Base-by-base conservation (phyloP, 2,329 filamentous ascomycete species). In the Diplocarpon mali region DNA sequence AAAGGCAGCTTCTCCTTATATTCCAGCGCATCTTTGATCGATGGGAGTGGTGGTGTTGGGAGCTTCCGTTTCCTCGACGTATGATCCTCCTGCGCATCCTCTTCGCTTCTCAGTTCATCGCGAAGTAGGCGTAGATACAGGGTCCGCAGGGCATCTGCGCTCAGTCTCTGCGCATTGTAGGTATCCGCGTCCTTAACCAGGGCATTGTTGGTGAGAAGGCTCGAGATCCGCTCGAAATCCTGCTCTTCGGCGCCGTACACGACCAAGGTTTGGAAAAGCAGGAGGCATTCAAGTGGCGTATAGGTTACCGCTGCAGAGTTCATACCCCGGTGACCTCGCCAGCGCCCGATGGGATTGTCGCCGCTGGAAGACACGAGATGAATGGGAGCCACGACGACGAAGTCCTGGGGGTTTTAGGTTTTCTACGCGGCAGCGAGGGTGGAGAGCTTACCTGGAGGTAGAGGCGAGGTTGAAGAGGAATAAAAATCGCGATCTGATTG, bases 241-340 rank as follows among this genome's bases (percentile, higher is more conserved):
- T 71, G 64, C 42, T 77, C 68, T 53, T 78, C 74, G 53, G 79
- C 69, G 60, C 83, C 83, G 64, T 84, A 73, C 55, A 71, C 70
- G 54, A 79, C 73, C 53, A 93, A 73, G 49, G 81, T 82, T 66
- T 90, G 85, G 68, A 92, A 90, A 59, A 94, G 75, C 54, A 92
- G 76, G 50, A 93, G 74, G 60, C 82, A 84, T 73, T 94, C 88
- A 70, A 93, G 83, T 56, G 82, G 77, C 61, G 86, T 90, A 67
- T 92, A 89, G 41, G 34, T 27, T 59, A 73, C 70, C 61, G 72
- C 72, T 65, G 66, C 64, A 59, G 65, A 65, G 69, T 69, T 73
- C 72, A 76, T 76, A 64, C 69, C 71, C 69, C 69, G 62, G 62
- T 64, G 65, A 60, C 71, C 70, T 73, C 71, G 71, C 68, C 68